Evolutionary conservation across 2,329 filamentous ascomycete species (phyloP).

Genomic region (Tolypocladium sp.): DNA sequence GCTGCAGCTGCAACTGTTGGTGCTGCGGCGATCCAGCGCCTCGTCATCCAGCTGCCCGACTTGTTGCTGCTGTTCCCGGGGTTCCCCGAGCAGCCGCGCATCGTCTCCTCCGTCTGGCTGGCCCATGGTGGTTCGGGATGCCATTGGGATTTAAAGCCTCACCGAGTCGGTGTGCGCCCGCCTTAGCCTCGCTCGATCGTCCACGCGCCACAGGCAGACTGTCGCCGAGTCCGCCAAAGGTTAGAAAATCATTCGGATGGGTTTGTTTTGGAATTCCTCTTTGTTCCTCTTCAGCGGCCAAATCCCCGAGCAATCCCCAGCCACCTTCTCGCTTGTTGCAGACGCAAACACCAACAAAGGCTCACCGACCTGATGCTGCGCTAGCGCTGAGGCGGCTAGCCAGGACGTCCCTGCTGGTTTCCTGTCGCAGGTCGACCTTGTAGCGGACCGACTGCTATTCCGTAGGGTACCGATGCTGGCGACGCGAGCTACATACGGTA

Average conservation of each 20-base stretch:
- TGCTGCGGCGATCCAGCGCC: constrained; percentile 8
- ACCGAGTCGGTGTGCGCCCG: not conserved
- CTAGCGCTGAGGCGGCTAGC: not conserved
- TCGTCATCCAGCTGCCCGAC: not conserved
- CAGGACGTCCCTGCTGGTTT: not conserved
- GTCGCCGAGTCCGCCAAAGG: not conserved
- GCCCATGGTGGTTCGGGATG: not conserved
- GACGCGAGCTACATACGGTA: not conserved
- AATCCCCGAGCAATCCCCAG: not conserved
- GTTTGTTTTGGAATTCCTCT: not conserved
- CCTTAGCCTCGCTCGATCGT: not conserved
- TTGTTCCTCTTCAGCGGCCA: not conserved
- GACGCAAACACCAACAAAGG: not conserved
- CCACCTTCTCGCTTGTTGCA: not conserved
- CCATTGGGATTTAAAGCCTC: not conserved
- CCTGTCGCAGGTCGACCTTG: not conserved
- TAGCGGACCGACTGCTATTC: not conserved
- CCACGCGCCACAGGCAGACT: not conserved
- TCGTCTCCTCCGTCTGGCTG: not conserved
- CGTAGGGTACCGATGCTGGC: not conserved
- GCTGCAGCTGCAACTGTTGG: constrained; percentile 8
- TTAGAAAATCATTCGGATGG: not conserved
- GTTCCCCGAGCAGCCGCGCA: not conserved
- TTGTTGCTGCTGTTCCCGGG: not conserved
- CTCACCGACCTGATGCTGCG: not conserved